Percentiles rank a stretch among this genome's conserved stretches.
These are phyloP conservation scores for Triglochin maritima DNA, from an alignment of 106 monocot species.

Conservation along the genomic window DNA sequence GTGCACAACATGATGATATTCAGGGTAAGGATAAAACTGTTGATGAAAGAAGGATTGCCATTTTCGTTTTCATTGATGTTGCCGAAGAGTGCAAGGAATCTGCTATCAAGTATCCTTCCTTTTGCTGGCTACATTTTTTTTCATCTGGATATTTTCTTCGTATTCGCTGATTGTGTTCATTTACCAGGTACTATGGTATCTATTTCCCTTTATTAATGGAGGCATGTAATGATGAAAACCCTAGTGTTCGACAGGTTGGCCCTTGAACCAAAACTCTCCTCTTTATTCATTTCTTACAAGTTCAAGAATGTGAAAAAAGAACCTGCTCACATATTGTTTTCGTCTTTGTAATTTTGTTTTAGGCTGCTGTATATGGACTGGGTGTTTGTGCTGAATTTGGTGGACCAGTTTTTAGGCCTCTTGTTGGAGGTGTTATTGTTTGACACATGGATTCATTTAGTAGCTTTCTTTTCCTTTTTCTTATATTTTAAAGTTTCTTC, in stretches of 20 bases:
- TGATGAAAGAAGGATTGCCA: conserved; percentile 87
- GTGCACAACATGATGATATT: neutral
- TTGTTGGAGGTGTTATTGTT: conserved; percentile 63
- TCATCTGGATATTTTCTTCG: no score
- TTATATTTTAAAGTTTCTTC: neutral
- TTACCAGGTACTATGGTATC: conserved; percentile 70
- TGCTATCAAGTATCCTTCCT: conserved; percentile 51
- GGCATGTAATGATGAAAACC: conserved; percentile 78
- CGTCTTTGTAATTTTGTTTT: conserved; percentile 7
- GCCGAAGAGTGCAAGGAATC: conserved; percentile 78
- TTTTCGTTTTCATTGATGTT: conserved; percentile 92
- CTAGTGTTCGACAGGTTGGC: conserved; percentile 80
- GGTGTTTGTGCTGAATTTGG: conserved; percentile 99
- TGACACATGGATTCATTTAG: neutral
- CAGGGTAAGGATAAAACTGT: conserved; percentile 84
- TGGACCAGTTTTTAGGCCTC: conserved; percentile 74
- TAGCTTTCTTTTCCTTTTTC: neutral
- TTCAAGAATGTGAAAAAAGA: no score
- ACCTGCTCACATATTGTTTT: no score
- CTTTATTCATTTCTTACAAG: neutral
- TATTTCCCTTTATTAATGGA: conserved; percentile 87
- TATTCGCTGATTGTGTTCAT: neutral
- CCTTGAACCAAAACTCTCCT: neutral
- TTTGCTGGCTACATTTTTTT: neutral
- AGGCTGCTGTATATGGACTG: conserved; percentile 98